These are phyloP conservation scores for Symbiodinium natans DNA, from an alignment of 73 alveolate genomes.

Conservation along the genomic window DNA sequence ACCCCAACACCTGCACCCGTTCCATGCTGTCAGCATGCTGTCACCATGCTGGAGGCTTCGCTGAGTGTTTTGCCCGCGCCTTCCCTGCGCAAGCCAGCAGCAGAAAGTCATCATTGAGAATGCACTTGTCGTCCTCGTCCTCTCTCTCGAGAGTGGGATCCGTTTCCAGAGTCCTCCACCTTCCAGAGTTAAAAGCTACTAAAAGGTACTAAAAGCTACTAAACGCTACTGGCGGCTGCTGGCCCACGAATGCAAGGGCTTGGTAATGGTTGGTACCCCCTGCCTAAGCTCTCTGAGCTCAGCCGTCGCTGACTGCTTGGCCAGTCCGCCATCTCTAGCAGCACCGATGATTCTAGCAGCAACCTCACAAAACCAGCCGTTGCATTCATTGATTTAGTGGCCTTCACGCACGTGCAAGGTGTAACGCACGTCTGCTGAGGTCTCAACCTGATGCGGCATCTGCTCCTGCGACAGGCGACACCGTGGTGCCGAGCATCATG, in stretches of 20 bases:
- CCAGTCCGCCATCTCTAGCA: neutral
- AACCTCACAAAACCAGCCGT: neutral
- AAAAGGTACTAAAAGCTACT: neutral
- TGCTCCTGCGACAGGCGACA: conserved; percentile 20
- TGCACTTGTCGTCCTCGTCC: conserved; percentile 38
- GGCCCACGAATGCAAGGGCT: too few relatives aligned
- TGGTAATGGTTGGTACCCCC: too few relatives aligned
- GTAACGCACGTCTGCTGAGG: too few relatives aligned
- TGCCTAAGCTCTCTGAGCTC: neutral
- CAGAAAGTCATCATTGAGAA: conserved; percentile 60
- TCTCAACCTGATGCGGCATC: conserved; percentile 77
- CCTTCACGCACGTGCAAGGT: too few relatives aligned
- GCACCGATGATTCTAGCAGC: neutral
- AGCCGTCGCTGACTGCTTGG: neutral
- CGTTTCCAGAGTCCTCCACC: neutral
- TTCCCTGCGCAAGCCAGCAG: conserved; percentile 51
- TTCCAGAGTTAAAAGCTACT: too few relatives aligned
- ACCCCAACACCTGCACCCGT: conserved; percentile 50
- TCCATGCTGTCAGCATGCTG: neutral
- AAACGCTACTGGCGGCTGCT: too few relatives aligned
- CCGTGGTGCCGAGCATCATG: too few relatives aligned
- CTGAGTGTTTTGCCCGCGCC: neutral
- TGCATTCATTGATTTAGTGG: neutral
- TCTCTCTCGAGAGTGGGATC: neutral
- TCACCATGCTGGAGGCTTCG: neutral